Evolutionary conservation across 1,284 basidiomycete species (phyloP).

Genomic region (Rhodotorula sp.): DNA sequence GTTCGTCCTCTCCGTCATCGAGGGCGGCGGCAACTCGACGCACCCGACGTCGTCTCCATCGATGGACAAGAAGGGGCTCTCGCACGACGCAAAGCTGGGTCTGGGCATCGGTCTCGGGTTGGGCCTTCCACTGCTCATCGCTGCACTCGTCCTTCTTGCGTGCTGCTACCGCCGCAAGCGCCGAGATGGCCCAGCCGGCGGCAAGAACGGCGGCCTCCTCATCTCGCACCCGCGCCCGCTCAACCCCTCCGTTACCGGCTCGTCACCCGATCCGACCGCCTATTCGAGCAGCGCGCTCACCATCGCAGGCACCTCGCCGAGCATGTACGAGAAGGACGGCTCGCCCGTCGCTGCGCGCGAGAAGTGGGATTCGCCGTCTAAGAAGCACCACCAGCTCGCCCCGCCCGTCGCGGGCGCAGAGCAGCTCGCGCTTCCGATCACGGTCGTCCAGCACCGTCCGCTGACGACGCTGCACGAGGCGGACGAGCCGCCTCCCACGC

Average conservation of each 20-base stretch:
- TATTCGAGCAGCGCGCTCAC: background rate
- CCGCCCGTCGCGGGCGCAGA: background rate
- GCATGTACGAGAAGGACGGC: slow-evolving; percentile 13
- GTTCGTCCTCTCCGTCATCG: slow-evolving; percentile 32
- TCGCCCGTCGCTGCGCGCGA: slow-evolving; percentile 15
- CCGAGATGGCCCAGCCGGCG: background rate
- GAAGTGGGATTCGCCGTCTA: background rate
- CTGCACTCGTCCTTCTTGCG: slow-evolving; percentile 35
- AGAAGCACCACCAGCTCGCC: slow-evolving; percentile 7
- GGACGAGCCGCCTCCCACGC: background rate
- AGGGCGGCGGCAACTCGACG: slow-evolving; percentile 23
- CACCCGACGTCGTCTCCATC: background rate
- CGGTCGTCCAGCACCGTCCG: slow-evolving; percentile 15
- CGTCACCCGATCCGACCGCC: background rate
- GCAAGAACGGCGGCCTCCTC: background rate
- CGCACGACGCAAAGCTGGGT: slow-evolving; percentile 38
- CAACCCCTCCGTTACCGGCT: background rate
- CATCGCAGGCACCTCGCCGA: slow-evolving; percentile 5
- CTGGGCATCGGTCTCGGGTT: slow-evolving; percentile 44
- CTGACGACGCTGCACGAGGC: background rate
- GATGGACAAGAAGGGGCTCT: slow-evolving; percentile 18
- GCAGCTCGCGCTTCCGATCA: slow-evolving; percentile 13
- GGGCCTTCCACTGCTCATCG: slow-evolving; percentile 36
- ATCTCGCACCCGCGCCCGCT: slow-evolving; percentile 9
- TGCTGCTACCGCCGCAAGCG: slow-evolving; percentile 28